A percentile compares a stretch with the other conserved stretches of the same genome.
Conservation (phyloP, 2,329 filamentous ascomycete species). For the Niveomyces coronatus region DNA sequence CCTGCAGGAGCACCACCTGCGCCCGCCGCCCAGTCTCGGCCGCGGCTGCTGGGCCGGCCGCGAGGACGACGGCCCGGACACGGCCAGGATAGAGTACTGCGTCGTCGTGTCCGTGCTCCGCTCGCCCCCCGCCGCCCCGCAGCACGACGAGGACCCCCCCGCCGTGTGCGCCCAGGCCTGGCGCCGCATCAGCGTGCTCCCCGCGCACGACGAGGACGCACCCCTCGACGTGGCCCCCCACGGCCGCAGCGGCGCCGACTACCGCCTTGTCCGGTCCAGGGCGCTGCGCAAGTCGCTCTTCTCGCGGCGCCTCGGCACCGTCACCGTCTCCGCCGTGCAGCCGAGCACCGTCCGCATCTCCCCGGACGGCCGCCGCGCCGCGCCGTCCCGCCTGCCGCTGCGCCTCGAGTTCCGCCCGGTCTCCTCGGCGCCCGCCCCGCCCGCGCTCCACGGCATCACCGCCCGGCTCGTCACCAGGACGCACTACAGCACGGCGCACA, state of each 20-base stretch:
- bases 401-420: neutral
- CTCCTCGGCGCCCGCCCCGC: neutral
- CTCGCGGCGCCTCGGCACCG: neutral
- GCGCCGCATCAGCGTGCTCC: constrained; percentile 1
- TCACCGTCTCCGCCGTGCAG: neutral
- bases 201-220: neutral
- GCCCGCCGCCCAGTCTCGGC: neutral
- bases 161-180: no score
- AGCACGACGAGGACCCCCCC: no score
- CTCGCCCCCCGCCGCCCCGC: no score
- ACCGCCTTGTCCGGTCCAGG: neutral
- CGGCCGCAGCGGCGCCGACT: neutral
- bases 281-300: constrained; percentile 1
- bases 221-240: neutral
- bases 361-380: neutral
- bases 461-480: constrained; percentile 4
- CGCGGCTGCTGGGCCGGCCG: constrained; percentile 4
- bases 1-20: constrained; percentile 6
- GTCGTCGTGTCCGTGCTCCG: neutral
- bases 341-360: neutral
- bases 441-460: neutral
- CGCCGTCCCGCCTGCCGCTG: neutral
- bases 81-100: constrained; percentile 3
- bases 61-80: constrained; percentile 3
- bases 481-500: constrained; percentile 2